Conservation (phyloP, 306 rosid genomes). For the Acacia crassicarpa region DNA sequence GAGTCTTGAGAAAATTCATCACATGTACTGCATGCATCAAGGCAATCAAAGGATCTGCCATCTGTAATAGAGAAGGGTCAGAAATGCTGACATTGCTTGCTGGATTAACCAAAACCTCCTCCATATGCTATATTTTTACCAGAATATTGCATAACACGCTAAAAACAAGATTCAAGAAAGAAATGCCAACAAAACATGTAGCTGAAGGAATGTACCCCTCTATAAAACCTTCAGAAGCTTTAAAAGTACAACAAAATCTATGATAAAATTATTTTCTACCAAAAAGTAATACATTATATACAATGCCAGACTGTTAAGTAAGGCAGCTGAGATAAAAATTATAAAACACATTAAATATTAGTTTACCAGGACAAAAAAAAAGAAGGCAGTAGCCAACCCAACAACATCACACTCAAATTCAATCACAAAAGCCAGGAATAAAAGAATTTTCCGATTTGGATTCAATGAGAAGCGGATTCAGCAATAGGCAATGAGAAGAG, state of each 20-base stretch:
- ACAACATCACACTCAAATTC: conserved; percentile 13
- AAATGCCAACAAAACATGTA: not conserved
- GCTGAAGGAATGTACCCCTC: conserved; percentile 1
- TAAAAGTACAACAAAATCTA: not conserved
- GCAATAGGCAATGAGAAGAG: not conserved
- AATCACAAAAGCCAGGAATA: conserved; percentile 13
- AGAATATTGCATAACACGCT: conserved; percentile 9
- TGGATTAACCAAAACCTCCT: conserved; percentile 21
- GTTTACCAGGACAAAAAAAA: not conserved
- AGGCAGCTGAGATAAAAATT: conserved; percentile 16
- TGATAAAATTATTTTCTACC: not conserved
- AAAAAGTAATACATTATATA: not conserved
- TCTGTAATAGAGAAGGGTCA: conserved; percentile 45
- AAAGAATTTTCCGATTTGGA: not conserved
- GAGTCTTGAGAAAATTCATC: conserved; percentile 96
- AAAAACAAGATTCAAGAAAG: conserved; percentile 1
- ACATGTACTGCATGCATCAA: conserved; percentile 97
- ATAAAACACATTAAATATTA: conserved; percentile 17
- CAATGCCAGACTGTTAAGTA: conserved; percentile 1
- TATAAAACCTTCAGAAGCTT: conserved; percentile 10
- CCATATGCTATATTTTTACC: not conserved
- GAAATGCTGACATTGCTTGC: conserved; percentile 25
- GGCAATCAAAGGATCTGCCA: conserved; percentile 97
- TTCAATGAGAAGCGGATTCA: not conserved
- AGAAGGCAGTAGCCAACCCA: not conserved